Percentiles rank a stretch among this genome's conserved stretches.
phyloP scores from a whole-genome alignment of 2,329 filamentous ascomycete species.

The Ceratocystis diversiconidia region DNA sequence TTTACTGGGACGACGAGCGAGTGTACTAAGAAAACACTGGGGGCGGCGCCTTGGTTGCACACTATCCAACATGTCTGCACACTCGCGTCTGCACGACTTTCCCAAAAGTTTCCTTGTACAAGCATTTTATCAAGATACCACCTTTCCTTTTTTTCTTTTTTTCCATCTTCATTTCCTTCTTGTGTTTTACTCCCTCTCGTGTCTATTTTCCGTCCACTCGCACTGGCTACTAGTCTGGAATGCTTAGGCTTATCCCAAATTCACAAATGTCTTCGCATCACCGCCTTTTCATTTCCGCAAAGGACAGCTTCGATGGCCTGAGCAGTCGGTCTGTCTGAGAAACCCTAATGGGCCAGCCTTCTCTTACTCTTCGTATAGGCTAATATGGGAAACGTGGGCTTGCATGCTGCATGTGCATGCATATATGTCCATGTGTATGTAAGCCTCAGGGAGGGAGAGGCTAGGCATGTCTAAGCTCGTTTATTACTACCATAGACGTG shows the following conservation, averaged over 20 bases:
- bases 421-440: not conserved
- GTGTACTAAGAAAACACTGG: conserved; percentile 13
- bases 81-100: not conserved
- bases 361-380: not conserved
- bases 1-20: conserved; percentile 18
- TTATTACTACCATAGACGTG: not conserved
- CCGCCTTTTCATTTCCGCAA: conserved; percentile 1
- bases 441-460: not conserved
- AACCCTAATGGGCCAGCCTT: not conserved
- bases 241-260: not conserved
- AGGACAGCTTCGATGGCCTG: not conserved
- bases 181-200: not conserved
- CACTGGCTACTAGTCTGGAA: not conserved
- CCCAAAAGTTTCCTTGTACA: not conserved
- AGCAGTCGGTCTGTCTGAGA: not conserved
- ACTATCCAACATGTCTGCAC: too few relatives aligned
- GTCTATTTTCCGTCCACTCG: not conserved
- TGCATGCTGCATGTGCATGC: not conserved
- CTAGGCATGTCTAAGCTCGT: not conserved
- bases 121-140: conserved; percentile 8
- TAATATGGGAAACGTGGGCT: not conserved
- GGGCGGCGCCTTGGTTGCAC: not conserved
- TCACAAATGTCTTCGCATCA: not conserved
- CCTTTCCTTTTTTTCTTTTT: not conserved
- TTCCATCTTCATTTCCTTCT: not conserved